These are phyloP conservation scores for Phytophthora brassicae DNA, from an alignment of 352 stramenopile species.

Conservation along the genomic window DNA sequence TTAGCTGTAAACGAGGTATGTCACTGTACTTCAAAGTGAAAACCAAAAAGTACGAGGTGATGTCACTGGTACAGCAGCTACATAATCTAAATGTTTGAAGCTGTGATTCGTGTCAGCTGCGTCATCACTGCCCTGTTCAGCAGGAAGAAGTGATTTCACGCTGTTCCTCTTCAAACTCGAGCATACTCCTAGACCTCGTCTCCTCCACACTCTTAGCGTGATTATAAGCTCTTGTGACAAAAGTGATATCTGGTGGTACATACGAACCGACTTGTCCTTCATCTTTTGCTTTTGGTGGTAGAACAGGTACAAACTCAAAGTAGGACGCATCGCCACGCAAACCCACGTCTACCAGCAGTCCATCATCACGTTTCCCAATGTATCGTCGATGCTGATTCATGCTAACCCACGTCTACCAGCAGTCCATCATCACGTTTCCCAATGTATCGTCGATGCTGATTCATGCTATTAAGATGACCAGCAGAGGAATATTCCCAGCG, in stretches of 20 bases:
- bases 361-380: conserved; percentile 63
- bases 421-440: conserved; percentile 59
- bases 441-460: conserved; percentile 78
- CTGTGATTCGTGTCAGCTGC: too few relatives aligned
- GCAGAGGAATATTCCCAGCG: conserved; percentile 70
- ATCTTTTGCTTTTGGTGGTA: conserved; percentile 16
- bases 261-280: conserved; percentile 17
- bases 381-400: conserved; percentile 84
- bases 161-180: conserved; percentile 50
- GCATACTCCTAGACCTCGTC: conserved; percentile 58
- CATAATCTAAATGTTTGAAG: too few relatives aligned
- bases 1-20: too few relatives aligned
- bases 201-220: conserved; percentile 51
- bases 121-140: too few relatives aligned
- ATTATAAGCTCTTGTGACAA: conserved; percentile 53
- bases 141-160: too few relatives aligned
- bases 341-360: conserved; percentile 66
- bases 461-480: conserved; percentile 77
- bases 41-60: too few relatives aligned
- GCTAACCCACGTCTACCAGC: conserved; percentile 72
- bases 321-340: conserved; percentile 63
- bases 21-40: too few relatives aligned
- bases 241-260: conserved; percentile 50
- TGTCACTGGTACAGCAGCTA: too few relatives aligned
- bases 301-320: conserved; percentile 62